Conservation (phyloP, 495 filamentous ascomycete genomes). For the Podospora pseudocomata region DNA sequence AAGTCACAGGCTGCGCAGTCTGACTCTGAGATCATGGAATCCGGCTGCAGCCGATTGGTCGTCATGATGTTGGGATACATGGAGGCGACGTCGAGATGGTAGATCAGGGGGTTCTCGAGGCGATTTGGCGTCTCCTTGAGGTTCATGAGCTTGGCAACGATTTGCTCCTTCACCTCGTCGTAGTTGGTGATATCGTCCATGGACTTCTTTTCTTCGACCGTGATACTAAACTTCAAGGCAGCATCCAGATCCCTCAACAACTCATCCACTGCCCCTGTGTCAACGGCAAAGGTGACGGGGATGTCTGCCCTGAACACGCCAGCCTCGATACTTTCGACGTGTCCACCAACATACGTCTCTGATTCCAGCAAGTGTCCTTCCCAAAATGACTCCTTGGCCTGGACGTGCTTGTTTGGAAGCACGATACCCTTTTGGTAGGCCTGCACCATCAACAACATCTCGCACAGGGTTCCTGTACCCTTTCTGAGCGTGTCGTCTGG, state of each 20-base stretch:
- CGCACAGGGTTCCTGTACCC: constrained; percentile 94
- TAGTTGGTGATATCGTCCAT: constrained; percentile 90
- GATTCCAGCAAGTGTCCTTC: constrained; percentile 94
- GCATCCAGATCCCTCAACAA: constrained; percentile 82
- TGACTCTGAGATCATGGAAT: constrained; percentile 96
- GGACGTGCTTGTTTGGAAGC: constrained; percentile 92
- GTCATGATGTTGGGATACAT: constrained; percentile 99
- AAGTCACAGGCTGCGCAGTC: constrained; percentile 98
- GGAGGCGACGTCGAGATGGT: constrained; percentile 96
- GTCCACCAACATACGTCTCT: constrained; percentile 96
- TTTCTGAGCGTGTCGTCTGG: constrained; percentile 92
- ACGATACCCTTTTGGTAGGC: constrained; percentile 90
- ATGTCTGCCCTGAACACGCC: constrained; percentile 97
- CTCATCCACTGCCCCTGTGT: constrained; percentile 83
- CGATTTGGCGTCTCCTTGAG: constrained; percentile 79
- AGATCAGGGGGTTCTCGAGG: constrained; percentile 83
- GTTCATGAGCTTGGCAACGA: constrained; percentile 63
- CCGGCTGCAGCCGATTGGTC: constrained; percentile 93
- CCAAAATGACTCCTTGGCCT: constrained; percentile 88
- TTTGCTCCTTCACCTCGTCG: constrained; percentile 84
- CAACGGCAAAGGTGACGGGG: constrained; percentile 84
- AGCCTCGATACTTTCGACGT: constrained; percentile 99
- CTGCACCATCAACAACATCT: constrained; percentile 99
- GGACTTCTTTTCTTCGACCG: constrained; percentile 91
- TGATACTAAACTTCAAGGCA: constrained; percentile 85